A percentile compares a stretch with the other conserved stretches of the same genome.
These are phyloP conservation scores for Plicaturopsis crispa DNA, from an alignment of 768 basidiomycete species.

Conservation along the genomic window DNA sequence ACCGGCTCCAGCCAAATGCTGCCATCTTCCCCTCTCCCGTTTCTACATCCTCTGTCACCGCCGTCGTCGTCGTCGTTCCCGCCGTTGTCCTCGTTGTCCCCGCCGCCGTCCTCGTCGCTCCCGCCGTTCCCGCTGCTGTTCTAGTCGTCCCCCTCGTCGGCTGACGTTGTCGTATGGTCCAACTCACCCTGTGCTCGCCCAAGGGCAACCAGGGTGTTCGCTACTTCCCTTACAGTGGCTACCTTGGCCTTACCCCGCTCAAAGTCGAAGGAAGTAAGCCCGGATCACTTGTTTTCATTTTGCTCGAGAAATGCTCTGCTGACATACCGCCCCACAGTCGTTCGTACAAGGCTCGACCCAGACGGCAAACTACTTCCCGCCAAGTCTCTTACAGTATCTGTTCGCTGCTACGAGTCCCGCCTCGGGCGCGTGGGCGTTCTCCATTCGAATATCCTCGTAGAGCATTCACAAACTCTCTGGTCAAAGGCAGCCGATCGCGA, in stretches of 20 bases:
- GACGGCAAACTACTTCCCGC: conserved; percentile 64
- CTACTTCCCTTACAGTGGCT: conserved; percentile 71
- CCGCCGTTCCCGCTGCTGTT: conserved; percentile 10
- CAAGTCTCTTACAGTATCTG: conserved; percentile 61
- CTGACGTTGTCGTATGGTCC: conserved; percentile 54
- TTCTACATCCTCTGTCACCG: conserved; percentile 11
- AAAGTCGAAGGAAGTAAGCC: conserved; percentile 67
- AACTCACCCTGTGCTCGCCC: conserved; percentile 56
- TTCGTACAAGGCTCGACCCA: conserved; percentile 62
- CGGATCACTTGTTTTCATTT: conserved; percentile 5
- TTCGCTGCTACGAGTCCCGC: conserved; percentile 80
- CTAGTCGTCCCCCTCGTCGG: conserved; percentile 11
- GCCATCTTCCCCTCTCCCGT: conserved; percentile 15
- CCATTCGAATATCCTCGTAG: conserved; percentile 61
- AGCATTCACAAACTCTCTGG: conserved; percentile 64
- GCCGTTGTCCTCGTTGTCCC: conserved; percentile 10
- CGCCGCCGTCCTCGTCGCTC: conserved; percentile 9
- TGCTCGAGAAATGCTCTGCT: conserved; percentile 6
- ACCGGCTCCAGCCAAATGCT: conserved; percentile 7
- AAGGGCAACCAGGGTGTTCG: conserved; percentile 65
- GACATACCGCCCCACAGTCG: conserved; percentile 33
- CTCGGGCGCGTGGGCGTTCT: conserved; percentile 48
- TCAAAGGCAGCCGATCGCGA: conserved; percentile 48
- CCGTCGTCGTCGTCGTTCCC: conserved; percentile 8
- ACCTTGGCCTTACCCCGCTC: conserved; percentile 75